Percentiles rank a stretch among this genome's conserved stretches.
Conservation (phyloP, 176 grass and related monocot species). For the Poa annua region DNA sequence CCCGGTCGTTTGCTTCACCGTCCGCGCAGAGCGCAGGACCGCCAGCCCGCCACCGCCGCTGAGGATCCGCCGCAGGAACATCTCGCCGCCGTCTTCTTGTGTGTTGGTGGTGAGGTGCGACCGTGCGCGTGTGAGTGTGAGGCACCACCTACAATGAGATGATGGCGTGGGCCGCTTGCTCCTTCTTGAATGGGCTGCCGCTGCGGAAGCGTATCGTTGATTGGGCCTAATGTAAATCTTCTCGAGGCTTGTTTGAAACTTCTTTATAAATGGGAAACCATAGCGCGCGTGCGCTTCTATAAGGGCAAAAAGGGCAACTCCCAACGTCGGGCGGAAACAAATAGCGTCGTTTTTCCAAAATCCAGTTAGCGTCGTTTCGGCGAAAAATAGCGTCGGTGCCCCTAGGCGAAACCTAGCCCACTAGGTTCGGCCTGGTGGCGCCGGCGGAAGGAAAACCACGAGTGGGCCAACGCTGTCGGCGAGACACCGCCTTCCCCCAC, state of each 20-base stretch:
- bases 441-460: too few species aligned
- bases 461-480: too few species aligned
- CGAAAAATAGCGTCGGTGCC: too few species aligned
- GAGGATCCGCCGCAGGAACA: slow-evolving; percentile 86
- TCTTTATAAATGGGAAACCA: too few species aligned
- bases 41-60: slow-evolving; percentile 55
- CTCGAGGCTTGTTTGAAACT: not conserved
- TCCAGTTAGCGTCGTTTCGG: too few species aligned
- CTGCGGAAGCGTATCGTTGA: not conserved
- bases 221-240: not conserved
- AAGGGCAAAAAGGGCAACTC: too few species aligned
- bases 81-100: slow-evolving; percentile 39
- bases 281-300: too few species aligned
- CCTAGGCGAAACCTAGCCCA: too few species aligned
- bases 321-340: too few species aligned
- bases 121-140: slow-evolving; percentile 2
- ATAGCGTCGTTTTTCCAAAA: too few species aligned
- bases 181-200: not conserved
- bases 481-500: too few species aligned
- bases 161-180: not conserved
- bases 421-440: too few species aligned
- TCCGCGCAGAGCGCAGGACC: slow-evolving; percentile 49
- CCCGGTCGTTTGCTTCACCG: slow-evolving; percentile 83
- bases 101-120: slow-evolving; percentile 28
- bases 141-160: not conserved